These are phyloP conservation scores for Nepenthes mirabilis DNA, from an alignment of 148 eudicot genomes.

Conservation along the genomic window DNA sequence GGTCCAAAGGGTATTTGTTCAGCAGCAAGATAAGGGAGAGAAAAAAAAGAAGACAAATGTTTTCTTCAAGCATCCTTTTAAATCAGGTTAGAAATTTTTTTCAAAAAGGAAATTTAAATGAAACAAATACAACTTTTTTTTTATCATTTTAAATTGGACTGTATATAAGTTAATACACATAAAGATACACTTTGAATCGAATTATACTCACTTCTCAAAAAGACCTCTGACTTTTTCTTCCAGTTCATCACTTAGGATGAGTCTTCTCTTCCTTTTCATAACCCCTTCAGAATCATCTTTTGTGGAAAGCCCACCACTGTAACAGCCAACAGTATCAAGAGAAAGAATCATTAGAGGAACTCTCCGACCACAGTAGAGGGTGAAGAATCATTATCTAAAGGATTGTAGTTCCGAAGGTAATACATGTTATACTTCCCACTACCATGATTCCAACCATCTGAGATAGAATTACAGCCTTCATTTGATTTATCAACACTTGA, in stretches of 20 bases:
- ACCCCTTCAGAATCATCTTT: constrained; percentile 23
- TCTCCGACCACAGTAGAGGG: constrained; percentile 1
- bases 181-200: neutral
- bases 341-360: neutral
- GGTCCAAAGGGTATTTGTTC: too few species aligned
- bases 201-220: constrained; percentile 51
- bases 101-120: too few species aligned
- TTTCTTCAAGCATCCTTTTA: neutral
- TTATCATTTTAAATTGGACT: neutral
- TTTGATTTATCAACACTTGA: constrained; percentile 12
- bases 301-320: constrained; percentile 24
- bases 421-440: constrained; percentile 27
- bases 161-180: neutral
- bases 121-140: neutral
- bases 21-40: too few species aligned
- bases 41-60: neutral
- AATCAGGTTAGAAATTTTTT: too few species aligned
- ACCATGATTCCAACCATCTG: constrained; percentile 7
- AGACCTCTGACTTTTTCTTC: constrained; percentile 44
- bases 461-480: constrained; percentile 12
- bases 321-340: constrained; percentile 8
- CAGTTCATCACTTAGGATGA: constrained; percentile 40
- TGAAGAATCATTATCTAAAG: too few species aligned
- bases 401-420: constrained; percentile 3
- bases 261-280: constrained; percentile 37